Evolutionary conservation across 225 moss, liverwort and hornwort genomes (phyloP).

Genomic region (Sphagnum tenellum): DNA sequence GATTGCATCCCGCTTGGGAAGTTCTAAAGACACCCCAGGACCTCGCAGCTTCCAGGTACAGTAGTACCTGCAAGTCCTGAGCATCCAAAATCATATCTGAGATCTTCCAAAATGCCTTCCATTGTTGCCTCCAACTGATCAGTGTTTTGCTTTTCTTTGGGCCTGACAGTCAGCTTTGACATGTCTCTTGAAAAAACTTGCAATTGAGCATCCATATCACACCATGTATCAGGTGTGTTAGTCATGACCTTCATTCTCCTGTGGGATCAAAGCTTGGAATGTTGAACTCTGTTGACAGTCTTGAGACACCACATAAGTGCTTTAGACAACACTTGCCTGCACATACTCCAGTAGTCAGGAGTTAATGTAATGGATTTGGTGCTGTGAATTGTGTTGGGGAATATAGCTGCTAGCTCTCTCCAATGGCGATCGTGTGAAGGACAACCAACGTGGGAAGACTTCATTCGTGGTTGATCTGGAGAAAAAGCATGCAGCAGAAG

Average conservation of each 20-base stretch:
- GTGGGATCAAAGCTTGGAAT: too few species aligned
- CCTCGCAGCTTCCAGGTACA: conserved; percentile 57
- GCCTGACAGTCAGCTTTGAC: conserved; percentile 59
- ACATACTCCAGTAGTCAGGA: not conserved
- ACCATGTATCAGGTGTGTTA: conserved; percentile 80
- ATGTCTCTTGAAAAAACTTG: conserved; percentile 79
- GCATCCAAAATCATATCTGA: too few species aligned
- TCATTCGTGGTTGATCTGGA: conserved; percentile 92
- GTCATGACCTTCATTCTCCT: not conserved
- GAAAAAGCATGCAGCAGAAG: conserved; percentile 84
- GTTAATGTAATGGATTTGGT: not conserved
- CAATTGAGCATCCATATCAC: conserved; percentile 92
- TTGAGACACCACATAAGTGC: not conserved
- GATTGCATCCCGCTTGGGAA: conserved; percentile 92
- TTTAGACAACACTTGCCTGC: not conserved
- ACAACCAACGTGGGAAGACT: conserved; percentile 86
- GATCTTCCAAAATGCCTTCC: too few species aligned
- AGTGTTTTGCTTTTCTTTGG: not conserved
- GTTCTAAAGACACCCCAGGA: conserved; percentile 55
- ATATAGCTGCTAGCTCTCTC: conserved; percentile 81
- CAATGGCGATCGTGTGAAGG: conserved; percentile 98
- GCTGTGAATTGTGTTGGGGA: not conserved
- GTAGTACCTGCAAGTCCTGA: not conserved
- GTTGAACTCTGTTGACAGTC: too few species aligned
- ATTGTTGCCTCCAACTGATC: too few species aligned